phyloP scores from a whole-genome alignment of 176 grass and related monocot species.

The Oryza meyeriana region DNA sequence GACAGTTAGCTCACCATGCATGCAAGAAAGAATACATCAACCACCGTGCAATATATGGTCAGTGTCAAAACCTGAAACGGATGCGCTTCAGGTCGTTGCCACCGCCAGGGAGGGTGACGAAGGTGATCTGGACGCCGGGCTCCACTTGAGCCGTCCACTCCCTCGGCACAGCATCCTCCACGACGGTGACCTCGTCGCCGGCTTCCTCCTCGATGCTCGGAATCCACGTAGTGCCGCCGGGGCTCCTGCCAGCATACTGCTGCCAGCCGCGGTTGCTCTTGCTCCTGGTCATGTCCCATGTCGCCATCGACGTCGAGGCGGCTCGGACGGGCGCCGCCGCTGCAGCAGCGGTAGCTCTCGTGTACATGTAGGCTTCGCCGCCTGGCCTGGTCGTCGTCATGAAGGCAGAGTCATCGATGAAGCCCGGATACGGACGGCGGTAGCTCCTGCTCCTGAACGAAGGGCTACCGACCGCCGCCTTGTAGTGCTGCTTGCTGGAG shows the following conservation, averaged over 20 bases:
- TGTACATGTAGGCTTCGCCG: constrained; percentile 32
- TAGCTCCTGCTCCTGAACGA: constrained; percentile 44
- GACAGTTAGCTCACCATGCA: not conserved
- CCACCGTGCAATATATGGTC: not conserved
- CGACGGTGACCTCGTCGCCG: constrained; percentile 24
- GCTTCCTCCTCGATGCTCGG: constrained; percentile 16
- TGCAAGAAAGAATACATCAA: not conserved
- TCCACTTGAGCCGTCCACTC: constrained; percentile 98
- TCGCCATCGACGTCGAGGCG: constrained; percentile 26
- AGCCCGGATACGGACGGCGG: constrained; percentile 43
- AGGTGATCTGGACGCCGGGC: constrained; percentile 95
- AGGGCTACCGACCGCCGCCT: constrained; percentile 25
- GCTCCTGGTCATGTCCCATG: constrained; percentile 46
- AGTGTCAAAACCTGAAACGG: constrained; percentile 67
- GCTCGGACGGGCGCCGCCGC: constrained; percentile 16
- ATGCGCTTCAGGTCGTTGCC: constrained; percentile 98
- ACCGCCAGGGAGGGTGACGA: constrained; percentile 67
- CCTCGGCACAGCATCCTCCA: constrained; percentile 45
- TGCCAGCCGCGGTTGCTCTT: constrained; percentile 20
- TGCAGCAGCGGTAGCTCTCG: not conserved
- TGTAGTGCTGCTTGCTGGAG: constrained; percentile 60
- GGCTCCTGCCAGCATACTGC: constrained; percentile 11
- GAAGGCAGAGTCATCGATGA: constrained; percentile 48
- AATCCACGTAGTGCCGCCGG: constrained; percentile 11
- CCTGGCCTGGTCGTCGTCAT: not conserved